Base-by-base conservation (phyloP, 2,329 filamentous ascomycete genomes). In the Madurella fahalii region DNA sequence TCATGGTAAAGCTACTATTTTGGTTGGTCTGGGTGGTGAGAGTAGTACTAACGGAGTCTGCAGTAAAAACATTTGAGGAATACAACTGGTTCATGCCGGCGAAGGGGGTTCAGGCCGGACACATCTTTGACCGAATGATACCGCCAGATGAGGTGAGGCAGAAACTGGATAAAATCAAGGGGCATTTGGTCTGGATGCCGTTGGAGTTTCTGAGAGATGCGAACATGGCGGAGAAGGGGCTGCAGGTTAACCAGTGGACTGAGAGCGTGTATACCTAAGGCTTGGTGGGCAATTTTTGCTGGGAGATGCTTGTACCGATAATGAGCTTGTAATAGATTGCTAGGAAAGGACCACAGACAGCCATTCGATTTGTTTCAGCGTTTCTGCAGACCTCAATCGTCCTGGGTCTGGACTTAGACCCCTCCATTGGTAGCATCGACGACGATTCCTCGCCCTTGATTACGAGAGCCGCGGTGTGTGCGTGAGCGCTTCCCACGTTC, bases 161-260 rank as follows among this genome's bases (percentile, higher is more conserved):
- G 61, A 90, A 93, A 69, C 75, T 97, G 47, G 85, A 90, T 64
- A 79, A 86, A 66, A 83, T 97, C 62, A 86, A 84, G 72, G 93
- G 93, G 0, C 93, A 97, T 74, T 71, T 97, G 40, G 93, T 97
- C 7, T 95, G 90, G 89, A 93, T 96, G 85, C 91, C 91, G n/a
- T 70, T 97, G 65, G 83, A 91, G 44, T 97, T 96, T 68, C 71
- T 97, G 67, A 79, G 82, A 64, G 85, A 95, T 60, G 90, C 86
- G 0, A 80, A 89, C 64, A 95, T 97, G 91, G 92, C 92, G 0
- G 92, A 96, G 74, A 83, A 81, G 65, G 92, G 93, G 0, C 66
- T 97, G 70, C 86, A 91, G 71, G 84, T 97, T 40, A 97, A 97
- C 69, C 74, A 82, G 44, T 87, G 84, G 66, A 97, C 93, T 0